Evolutionary conservation across 768 basidiomycete genomes (phyloP), one percentile per base, ranked within the genome.

Genomic region (Mycena capillaripes): DNA sequence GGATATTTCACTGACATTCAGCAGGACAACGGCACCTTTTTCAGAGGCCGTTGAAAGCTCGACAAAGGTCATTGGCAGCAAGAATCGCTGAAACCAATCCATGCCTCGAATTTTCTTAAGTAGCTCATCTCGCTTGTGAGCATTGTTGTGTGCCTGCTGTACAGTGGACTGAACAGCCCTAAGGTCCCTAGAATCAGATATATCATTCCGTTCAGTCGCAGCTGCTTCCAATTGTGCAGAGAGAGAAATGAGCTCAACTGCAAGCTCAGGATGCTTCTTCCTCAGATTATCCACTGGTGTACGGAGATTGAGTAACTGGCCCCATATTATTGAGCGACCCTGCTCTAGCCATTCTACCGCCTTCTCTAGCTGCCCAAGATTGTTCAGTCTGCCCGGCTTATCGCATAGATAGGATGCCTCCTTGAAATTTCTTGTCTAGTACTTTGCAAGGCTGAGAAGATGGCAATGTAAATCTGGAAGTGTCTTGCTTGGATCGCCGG

Each of bases 1-100:
- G 14, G 82, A 77, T 46, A 34, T 65, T 19, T 46, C 29, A 65
- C 78, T 75, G 30, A 80, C 69, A 44, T 85, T 86, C 60, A 86
- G 73, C 16, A 87, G 68, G 23, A 84, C 79, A 16, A 84, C 78
- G 6, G 83, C 82, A 1, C 83, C 84, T 1, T 64, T 76, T 2
- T 68, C 53, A 2, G 81, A 78, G 23, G 77, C 76, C 3, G 19
- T 53, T 25, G 68, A 70, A 19, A 81, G 56, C 29, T 66, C 36
- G 25, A 73, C 71, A 40, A 76, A 74, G 30, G 77, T 73, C 17
- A 56, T 55, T 0, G 80, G 79, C 27, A 62, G 65, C 44, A 84
- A 72, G 64, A 84, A 84, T 10, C 77, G 67, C 27, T 78, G 72
- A 65, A 84, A 82, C 14, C 79, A 81, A 25, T 74, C 74, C 36